A percentile compares a stretch with the other conserved stretches of the same genome.
Evolutionary conservation across 805 yeast genomes (phyloP).

Genomic region (Starmerella sp.): DNA sequence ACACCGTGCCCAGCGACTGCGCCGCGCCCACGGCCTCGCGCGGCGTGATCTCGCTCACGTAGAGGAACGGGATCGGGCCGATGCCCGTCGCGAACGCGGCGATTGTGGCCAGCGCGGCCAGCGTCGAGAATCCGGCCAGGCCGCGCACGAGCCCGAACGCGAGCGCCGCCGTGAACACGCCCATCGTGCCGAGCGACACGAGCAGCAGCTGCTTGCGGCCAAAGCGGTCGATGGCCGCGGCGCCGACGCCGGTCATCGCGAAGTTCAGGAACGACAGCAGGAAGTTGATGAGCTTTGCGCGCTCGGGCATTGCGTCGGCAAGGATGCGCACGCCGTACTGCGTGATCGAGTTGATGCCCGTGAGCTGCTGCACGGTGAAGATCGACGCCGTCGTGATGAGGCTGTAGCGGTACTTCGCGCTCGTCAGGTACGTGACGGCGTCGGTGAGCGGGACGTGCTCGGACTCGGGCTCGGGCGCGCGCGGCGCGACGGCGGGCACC

Average conservation of each 20-base stretch:
- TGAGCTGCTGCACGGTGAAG: conserved; percentile 76
- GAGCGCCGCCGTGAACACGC: conserved; percentile 48
- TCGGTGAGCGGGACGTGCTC: not conserved
- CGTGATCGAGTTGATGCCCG: conserved; percentile 86
- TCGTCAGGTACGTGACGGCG: conserved; percentile 38
- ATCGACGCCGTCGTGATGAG: conserved; percentile 57
- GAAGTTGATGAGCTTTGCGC: conserved; percentile 63
- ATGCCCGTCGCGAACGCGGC: conserved; percentile 81
- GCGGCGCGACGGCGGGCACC: not conserved
- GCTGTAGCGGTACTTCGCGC: conserved; percentile 45
- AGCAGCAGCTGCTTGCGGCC: conserved; percentile 69
- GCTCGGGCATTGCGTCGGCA: conserved; percentile 55
- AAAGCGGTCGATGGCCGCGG: conserved; percentile 58
- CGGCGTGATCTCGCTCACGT: conserved; percentile 83
- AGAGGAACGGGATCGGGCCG: conserved; percentile 90
- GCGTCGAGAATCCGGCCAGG: conserved; percentile 41
- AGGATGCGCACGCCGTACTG: conserved; percentile 87
- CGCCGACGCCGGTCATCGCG: conserved; percentile 59
- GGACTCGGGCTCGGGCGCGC: not conserved
- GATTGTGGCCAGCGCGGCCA: conserved; percentile 62
- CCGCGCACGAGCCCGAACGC: conserved; percentile 50
- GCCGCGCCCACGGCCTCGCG: conserved; percentile 69
- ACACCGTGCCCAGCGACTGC: conserved; percentile 82
- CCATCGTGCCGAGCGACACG: conserved; percentile 60
- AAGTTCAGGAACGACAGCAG: conserved; percentile 65